Base-by-base conservation (phyloP, 129 eudicot species). In the Saposhnikovia divaricata region DNA sequence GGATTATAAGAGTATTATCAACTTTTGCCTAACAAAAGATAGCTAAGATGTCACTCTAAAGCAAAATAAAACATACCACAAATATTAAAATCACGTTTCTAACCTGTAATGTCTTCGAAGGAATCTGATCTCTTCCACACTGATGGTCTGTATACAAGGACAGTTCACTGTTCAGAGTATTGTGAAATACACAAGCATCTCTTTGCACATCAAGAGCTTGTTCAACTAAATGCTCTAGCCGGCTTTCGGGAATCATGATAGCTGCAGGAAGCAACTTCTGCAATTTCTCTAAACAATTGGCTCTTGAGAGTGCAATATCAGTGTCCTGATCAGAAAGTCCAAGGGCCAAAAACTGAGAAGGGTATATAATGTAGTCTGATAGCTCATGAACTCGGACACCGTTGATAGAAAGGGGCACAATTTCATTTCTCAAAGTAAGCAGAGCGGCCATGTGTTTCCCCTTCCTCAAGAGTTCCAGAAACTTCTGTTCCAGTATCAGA, bases 191-290 rank as follows among this genome's bases (percentile, higher is more conserved):
- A 63, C 87, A 84, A 46, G 81, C 51, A 51, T 55, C 75, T 57
- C 84, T 80, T 75, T 84, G 87, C 57, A 84, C 73, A 39, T 77
- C 78, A 68, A 84, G 82, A 53, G 87, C 87, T 74, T 80, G 87
- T 59, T 84, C 84, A 48, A 84, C 87, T 51, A 84, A 74, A 84
- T 70, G 81, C 44, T 84, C 87, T 43, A 84, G 65, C 44, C 87
- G 55, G 78, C 79, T 84, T 46, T 81, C 82, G 13, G 87, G 87
- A 9, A 84, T 71, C 70, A 84, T 84, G 4, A 84, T 72, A 18
- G 84, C 72, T 6, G 87, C 81, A 18, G 84, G 87, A 55, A 84
- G 84, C 75, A 84, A 13, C 83, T 80, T 84, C 82, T 77, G 82
- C 79, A 84, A 71, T 38, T 81, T 78, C 61, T 81, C 84, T 15